Evolutionary conservation across 202 grass and related monocot species (phyloP).

Genomic region (Tripidium arundinaceum): DNA sequence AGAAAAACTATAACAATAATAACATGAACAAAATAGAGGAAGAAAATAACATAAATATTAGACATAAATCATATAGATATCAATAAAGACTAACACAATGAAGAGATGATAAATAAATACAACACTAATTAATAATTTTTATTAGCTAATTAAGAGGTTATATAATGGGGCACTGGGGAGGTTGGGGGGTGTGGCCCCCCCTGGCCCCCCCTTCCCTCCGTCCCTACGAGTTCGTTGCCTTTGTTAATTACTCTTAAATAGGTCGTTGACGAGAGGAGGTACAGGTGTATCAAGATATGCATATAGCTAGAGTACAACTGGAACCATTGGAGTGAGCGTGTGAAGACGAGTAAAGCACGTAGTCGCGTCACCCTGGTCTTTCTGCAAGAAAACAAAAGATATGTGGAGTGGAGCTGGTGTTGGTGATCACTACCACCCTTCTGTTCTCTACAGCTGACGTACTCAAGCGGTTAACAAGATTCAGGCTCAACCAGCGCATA

Average conservation of each 20-base stretch:
- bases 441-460: constrained; percentile 4
- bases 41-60: too few relatives aligned
- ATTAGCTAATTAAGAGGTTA: too few relatives aligned
- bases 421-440: neutral
- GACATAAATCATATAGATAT: too few relatives aligned
- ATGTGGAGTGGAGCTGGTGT: neutral
- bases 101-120: too few relatives aligned
- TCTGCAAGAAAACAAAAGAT: neutral
- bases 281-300: constrained; percentile 20
- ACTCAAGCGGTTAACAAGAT: neutral
- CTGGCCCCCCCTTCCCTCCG: too few relatives aligned
- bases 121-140: too few relatives aligned
- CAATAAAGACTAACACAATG: too few relatives aligned
- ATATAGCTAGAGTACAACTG: constrained; percentile 15
- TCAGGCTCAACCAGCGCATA: constrained; percentile 12
- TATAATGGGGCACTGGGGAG: too few relatives aligned
- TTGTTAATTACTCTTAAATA: neutral
- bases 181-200: too few relatives aligned
- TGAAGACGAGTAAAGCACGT: constrained; percentile 20
- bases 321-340: constrained; percentile 23
- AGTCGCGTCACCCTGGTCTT: neutral
- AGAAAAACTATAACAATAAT: too few relatives aligned
- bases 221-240: too few relatives aligned
- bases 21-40: too few relatives aligned
- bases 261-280: constrained; percentile 11